phyloP scores from a whole-genome alignment of 495 filamentous ascomycete species.

The Penicillium waksmanii region DNA sequence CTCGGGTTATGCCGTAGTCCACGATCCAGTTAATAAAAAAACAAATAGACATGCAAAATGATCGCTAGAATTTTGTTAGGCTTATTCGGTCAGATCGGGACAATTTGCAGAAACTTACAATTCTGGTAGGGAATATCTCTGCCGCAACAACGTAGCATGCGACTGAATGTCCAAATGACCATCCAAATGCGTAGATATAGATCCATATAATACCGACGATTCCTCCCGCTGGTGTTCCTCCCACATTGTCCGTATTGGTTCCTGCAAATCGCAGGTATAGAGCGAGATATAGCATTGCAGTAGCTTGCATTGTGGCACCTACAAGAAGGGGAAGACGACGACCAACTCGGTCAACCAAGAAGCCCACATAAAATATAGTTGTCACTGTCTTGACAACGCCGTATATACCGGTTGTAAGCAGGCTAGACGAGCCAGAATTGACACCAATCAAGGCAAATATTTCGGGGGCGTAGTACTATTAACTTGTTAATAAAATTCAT shows the following conservation, averaged over 20 bases:
- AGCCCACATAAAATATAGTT: conserved; percentile 61
- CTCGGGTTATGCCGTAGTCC: conserved; percentile 31
- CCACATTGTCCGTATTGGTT: conserved; percentile 52
- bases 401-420: conserved; percentile 49
- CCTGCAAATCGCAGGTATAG: conserved; percentile 44
- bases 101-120: conserved; percentile 18
- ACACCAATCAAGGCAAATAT: conserved; percentile 48
- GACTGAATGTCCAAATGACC: conserved; percentile 34
- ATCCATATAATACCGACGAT: conserved; percentile 65
- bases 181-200: conserved; percentile 64
- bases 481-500: conserved; percentile 1
- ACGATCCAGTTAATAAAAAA: conserved; percentile 33
- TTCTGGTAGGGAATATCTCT: conserved; percentile 31
- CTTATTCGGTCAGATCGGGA: background rate
- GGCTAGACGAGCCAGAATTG: conserved; percentile 31
- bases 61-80: conserved; percentile 12
- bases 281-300: conserved; percentile 73
- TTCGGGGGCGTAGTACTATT: conserved; percentile 44
- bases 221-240: conserved; percentile 43
- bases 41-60: conserved; percentile 30
- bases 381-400: conserved; percentile 50
- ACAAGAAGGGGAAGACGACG: conserved; percentile 58
- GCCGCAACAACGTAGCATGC: conserved; percentile 33
- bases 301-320: conserved; percentile 64
- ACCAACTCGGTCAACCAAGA: conserved; percentile 56